A percentile compares a stretch with the other conserved stretches of the same genome.
These are phyloP conservation scores for Fusarium piperis DNA, from an alignment of 2,329 filamentous ascomycete genomes.

Conservation along the genomic window DNA sequence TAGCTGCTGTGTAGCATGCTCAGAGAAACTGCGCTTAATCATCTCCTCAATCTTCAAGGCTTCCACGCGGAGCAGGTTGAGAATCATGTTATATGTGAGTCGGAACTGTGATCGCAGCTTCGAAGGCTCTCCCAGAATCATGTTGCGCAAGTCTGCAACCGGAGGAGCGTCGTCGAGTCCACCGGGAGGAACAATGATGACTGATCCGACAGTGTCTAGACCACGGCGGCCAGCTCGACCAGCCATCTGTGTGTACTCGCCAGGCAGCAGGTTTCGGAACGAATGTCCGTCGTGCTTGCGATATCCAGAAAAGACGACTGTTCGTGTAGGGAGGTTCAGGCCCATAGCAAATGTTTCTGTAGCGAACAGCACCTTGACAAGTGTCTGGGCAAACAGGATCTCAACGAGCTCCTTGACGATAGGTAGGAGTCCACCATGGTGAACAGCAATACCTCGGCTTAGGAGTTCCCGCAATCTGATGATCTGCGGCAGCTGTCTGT, in stretches of 20 bases:
- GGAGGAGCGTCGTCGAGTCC: constrained; percentile 87
- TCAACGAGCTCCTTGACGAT: constrained; percentile 99
- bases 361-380: constrained; percentile 97
- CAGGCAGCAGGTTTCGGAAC: constrained; percentile 90
- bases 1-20: constrained; percentile 94
- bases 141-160: constrained; percentile 82
- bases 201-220: constrained; percentile 89
- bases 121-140: constrained; percentile 95
- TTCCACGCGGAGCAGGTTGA: constrained; percentile 93
- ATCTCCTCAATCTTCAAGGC: constrained; percentile 99
- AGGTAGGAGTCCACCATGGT: constrained; percentile 92
- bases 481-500: constrained; percentile 91
- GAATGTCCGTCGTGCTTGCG: constrained; percentile 94
- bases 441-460: constrained; percentile 89
- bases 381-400: constrained; percentile 91
- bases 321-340: constrained; percentile 92
- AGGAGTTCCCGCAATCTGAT: constrained; percentile 86
- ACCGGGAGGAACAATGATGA: constrained; percentile 89
- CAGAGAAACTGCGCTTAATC: constrained; percentile 99
- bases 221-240: constrained; percentile 93
- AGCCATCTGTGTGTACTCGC: constrained; percentile 99
- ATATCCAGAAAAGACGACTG: constrained; percentile 97
- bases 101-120: constrained; percentile 97
- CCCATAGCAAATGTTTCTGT: constrained; percentile 99
- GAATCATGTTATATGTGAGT: constrained; percentile 98